These are phyloP conservation scores for Leccinum truebloodii DNA, from an alignment of 768 basidiomycete species.

Conservation along the genomic window DNA sequence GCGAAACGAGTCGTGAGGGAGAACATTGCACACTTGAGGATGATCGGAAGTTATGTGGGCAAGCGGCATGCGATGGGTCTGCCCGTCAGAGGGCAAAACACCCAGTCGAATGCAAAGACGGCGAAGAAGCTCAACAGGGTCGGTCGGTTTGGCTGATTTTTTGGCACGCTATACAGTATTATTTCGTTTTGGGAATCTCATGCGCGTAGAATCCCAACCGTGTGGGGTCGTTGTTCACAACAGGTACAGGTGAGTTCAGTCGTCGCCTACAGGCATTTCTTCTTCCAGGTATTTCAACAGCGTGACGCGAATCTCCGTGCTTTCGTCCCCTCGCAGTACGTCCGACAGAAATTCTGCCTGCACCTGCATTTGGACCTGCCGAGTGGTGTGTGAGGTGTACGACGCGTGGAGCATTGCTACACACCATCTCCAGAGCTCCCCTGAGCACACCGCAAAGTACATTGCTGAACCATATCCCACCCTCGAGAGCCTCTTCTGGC, in stretches of 20 bases:
- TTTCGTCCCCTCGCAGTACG: slow-evolving; percentile 89
- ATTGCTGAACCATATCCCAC: slow-evolving; percentile 96
- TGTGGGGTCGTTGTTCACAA: slow-evolving; percentile 3
- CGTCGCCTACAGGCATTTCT: slow-evolving; percentile 91
- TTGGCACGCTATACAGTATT: slow-evolving; percentile 14
- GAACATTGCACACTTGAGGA: slow-evolving; percentile 90
- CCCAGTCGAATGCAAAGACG: slow-evolving; percentile 86
- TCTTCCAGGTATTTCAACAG: slow-evolving; percentile 93
- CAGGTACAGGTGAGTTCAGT: slow-evolving; percentile 48
- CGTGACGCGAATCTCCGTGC: slow-evolving; percentile 89
- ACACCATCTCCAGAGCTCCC: slow-evolving; percentile 95
- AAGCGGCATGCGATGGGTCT: slow-evolving; percentile 90
- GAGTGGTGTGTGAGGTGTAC: slow-evolving; percentile 17
- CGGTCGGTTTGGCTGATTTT: slow-evolving; percentile 51
- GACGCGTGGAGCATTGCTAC: slow-evolving; percentile 21
- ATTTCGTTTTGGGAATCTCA: slow-evolving; percentile 3
- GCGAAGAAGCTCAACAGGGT: slow-evolving; percentile 89
- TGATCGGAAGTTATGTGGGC: slow-evolving; percentile 94
- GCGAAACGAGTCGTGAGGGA: slow-evolving; percentile 78
- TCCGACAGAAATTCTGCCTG: slow-evolving; percentile 89
- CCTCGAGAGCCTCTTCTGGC: slow-evolving; percentile 89
- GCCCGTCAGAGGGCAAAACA: slow-evolving; percentile 94
- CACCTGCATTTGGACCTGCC: slow-evolving; percentile 94
- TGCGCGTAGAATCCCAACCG: background rate
- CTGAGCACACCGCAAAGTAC: slow-evolving; percentile 92